Evolutionary conservation across 192 early-diverging fungal species (phyloP).

Genomic region (Coemansia sp.): DNA sequence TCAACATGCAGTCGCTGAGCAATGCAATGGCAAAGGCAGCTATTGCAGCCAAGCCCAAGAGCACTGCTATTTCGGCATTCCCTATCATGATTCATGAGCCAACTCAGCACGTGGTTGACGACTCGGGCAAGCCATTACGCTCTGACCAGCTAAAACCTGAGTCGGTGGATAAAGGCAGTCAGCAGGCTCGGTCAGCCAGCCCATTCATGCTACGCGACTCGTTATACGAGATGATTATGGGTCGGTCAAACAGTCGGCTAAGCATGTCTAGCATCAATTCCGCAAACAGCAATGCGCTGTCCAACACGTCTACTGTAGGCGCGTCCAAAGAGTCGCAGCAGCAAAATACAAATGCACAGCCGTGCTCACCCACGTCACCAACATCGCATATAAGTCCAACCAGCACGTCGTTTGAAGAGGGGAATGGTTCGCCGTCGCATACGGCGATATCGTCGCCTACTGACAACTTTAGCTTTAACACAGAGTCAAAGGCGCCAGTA

Average conservation of each 20-base stretch:
- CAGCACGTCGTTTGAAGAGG: conserved; percentile 49
- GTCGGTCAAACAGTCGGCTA: conserved; percentile 33
- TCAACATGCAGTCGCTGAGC: conserved; percentile 42
- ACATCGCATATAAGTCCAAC: conserved; percentile 39
- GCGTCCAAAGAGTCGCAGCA: conserved; percentile 28
- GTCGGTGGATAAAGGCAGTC: conserved; percentile 10
- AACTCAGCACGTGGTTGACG: conserved; percentile 12
- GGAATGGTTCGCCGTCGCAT: conserved; percentile 28
- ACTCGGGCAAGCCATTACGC: conserved; percentile 4
- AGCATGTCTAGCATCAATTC: conserved; percentile 36
- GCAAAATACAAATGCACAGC: conserved; percentile 6
- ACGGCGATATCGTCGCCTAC: conserved; percentile 35
- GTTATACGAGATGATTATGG: conserved; percentile 55
- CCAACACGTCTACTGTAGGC: conserved; percentile 41
- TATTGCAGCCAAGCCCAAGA: background rate
- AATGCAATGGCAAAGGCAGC: conserved; percentile 27
- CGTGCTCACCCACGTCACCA: conserved; percentile 28
- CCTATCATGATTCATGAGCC: conserved; percentile 23
- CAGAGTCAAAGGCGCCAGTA: conserved; percentile 8
- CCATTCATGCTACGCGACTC: conserved; percentile 51
- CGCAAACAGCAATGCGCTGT: conserved; percentile 33
- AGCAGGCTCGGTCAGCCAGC: conserved; percentile 17
- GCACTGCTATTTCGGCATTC: conserved; percentile 33
- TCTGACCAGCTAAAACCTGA: conserved; percentile 18
- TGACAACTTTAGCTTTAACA: conserved; percentile 22